These are phyloP conservation scores for Cryphonectria parasitica DNA, from an alignment of 2,329 filamentous ascomycete species.

Conservation along the genomic window DNA sequence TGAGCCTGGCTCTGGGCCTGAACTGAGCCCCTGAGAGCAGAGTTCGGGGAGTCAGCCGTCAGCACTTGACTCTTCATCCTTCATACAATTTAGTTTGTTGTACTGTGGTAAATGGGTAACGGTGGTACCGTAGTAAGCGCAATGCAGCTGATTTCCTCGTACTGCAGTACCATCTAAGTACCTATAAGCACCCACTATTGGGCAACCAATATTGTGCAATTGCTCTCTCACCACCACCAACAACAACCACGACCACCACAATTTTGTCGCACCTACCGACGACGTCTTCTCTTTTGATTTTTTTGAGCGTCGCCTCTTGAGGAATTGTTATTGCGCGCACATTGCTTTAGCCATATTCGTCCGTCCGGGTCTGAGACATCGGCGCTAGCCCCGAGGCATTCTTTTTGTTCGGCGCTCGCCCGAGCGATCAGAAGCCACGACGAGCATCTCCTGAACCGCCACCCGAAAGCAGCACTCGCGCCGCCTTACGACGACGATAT, in stretches of 20 bases:
- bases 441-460: neutral
- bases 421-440: neutral
- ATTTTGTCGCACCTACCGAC: neutral
- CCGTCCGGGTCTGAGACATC: neutral
- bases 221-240: neutral
- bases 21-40: neutral
- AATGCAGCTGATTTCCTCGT: neutral
- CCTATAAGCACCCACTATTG: neutral
- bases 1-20: neutral
- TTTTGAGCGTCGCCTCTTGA: neutral
- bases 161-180: neutral
- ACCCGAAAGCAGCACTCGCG: neutral
- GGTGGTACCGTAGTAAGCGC: neutral
- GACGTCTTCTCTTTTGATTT: neutral
- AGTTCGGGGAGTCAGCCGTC: neutral
- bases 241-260: neutral
- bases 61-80: neutral
- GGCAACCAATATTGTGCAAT: neutral
- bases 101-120: neutral
- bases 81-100: neutral
- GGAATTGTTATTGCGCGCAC: neutral
- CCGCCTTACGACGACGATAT: neutral
- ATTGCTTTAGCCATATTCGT: neutral
- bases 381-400: constrained; percentile 4
- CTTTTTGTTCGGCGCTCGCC: neutral